Evolutionary conservation across 1,284 basidiomycete genomes (phyloP), one percentile per base, ranked within the genome.

Genomic region (Apiotrichum montevideense): DNA sequence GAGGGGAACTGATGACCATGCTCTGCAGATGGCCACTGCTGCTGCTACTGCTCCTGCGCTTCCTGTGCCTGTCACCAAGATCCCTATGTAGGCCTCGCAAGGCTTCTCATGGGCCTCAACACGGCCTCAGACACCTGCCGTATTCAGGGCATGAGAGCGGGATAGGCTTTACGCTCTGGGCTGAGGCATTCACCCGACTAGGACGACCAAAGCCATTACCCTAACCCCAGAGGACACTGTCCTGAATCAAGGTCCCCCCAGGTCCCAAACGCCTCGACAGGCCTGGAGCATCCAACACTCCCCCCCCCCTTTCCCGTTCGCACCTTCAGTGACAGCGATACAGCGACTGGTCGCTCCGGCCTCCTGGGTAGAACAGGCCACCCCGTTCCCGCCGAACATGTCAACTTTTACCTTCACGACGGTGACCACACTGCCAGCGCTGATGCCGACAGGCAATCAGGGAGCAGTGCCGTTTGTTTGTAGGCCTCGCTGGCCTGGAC

Each of bases 161-260:
- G 47, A 35, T 56, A 51, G 15, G 42, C 34, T 56, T 57, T 57
- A 57, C 51, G 42, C 55, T 57, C 51, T 14, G 46, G n/a, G 44
- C 46, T 48, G 46, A 40, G 46, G 33, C 43, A 44, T 46, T 52
- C 50, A 56, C 51, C 50, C 55, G 54, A 56, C 37, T 39, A 39
- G 37, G 37, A 39, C 37, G 37, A 39, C 37, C 37, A 39, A 39
- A 39, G 7, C 29, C 15, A n/a, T 29, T 45, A 29, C 44, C 21
- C n/a, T n/a, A 46, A 46, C 32, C 9, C 44, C 33, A 10, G 43
- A 45, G 15, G 29, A 10, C 29, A 32, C 44, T 45, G 9, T 42
- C 41, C 41, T 42, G 8, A 42, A 42, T 15, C 41, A 42, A 15
- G 6, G 41, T 14, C 14, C 11, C 10, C 10, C 11, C 41, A 42